Conservation (phyloP, 441 rosid genomes). For the Aleurites moluccanus region DNA sequence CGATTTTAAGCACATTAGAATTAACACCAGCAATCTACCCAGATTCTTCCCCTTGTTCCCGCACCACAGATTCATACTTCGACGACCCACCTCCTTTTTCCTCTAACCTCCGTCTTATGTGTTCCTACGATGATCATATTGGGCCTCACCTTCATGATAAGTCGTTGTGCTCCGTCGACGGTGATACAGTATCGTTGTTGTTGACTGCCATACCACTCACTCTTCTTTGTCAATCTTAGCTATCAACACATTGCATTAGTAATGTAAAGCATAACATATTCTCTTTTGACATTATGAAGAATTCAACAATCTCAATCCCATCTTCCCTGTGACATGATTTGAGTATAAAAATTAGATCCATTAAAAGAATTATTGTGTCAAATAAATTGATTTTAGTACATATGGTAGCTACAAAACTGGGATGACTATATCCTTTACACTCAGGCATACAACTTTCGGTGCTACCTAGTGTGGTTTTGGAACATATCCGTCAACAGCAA, state of each 20-base stretch:
- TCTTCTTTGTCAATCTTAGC: conserved; percentile 54
- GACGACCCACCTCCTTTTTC: conserved; percentile 56
- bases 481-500: conserved; percentile 88
- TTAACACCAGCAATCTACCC: conserved; percentile 36
- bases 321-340: not conserved
- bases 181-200: conserved; percentile 87
- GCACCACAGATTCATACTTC: conserved; percentile 62
- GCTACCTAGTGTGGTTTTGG: conserved; percentile 77
- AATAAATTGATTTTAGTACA: not conserved
- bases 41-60: conserved; percentile 84
- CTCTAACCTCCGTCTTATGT: conserved; percentile 88
- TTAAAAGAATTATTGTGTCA: not conserved
- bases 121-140: conserved; percentile 93
- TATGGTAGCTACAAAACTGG: conserved; percentile 32
- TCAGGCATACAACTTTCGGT: conserved; percentile 12
- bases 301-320: not conserved
- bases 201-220: conserved; percentile 68
- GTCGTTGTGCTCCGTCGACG: conserved; percentile 84
- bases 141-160: conserved; percentile 95
- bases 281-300: not conserved
- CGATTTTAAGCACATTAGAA: too few species aligned
- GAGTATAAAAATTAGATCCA: conserved; percentile 1
- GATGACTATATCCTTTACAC: conserved; percentile 26
- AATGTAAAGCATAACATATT: not conserved
- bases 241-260: conserved; percentile 33